Conservation (phyloP, 2,329 filamentous ascomycete genomes). For the Nemania sp. region DNA sequence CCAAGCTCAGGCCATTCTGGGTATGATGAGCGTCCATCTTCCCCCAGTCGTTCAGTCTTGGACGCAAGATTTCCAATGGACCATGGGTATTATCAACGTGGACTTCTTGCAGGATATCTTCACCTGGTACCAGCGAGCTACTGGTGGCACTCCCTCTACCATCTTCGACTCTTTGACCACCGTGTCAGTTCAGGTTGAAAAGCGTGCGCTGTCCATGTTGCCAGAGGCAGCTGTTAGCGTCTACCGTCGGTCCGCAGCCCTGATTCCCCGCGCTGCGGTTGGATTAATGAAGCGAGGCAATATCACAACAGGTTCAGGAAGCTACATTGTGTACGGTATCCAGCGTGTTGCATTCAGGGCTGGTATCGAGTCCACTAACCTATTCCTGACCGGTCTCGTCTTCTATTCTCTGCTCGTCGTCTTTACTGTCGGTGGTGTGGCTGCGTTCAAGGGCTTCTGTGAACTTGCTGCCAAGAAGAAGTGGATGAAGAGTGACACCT, state of each 20-base stretch:
- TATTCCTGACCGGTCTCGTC: constrained; percentile 84
- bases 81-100: constrained; percentile 87
- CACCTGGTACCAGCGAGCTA: constrained; percentile 90
- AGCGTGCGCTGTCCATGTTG: constrained; percentile 54
- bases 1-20: constrained; percentile 86
- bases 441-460: constrained; percentile 79
- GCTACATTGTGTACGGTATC: constrained; percentile 75
- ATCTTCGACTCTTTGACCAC: constrained; percentile 76
- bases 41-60: constrained; percentile 85
- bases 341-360: constrained; percentile 85
- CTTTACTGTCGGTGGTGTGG: constrained; percentile 75
- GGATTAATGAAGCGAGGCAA: constrained; percentile 61
- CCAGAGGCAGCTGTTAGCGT: constrained; percentile 49
- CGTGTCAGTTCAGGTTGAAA: constrained; percentile 81
- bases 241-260: constrained; percentile 47
- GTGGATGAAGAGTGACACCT: constrained; percentile 83
- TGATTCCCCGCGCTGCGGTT: constrained; percentile 49
- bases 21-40: constrained; percentile 78
- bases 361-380: constrained; percentile 82
- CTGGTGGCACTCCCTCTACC: constrained; percentile 80
- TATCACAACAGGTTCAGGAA: constrained; percentile 58
- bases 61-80: constrained; percentile 95
- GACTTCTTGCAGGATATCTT: constrained; percentile 82
- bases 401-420: constrained; percentile 85
- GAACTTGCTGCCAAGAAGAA: constrained; percentile 76